These are phyloP conservation scores for Epichloe coenophiala DNA, from an alignment of 2,329 filamentous ascomycete genomes.

Conservation along the genomic window DNA sequence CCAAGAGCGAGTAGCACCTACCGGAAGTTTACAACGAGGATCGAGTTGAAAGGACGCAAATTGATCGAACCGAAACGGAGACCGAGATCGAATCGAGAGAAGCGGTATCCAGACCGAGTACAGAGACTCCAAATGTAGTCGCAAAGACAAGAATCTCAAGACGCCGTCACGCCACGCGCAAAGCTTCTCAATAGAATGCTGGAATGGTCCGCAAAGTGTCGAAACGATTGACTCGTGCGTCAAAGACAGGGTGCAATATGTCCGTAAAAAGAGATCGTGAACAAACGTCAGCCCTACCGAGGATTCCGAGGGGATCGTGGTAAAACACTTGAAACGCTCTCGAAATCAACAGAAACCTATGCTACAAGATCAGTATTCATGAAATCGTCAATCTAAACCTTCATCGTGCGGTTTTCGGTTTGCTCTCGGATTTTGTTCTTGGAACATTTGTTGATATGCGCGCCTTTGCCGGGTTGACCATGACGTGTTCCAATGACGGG, in stretches of 20 bases:
- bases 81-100: constrained; percentile 21
- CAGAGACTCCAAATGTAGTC: constrained; percentile 24
- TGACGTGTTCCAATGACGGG: neutral
- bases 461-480: neutral
- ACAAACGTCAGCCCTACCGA: constrained; percentile 22
- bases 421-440: neutral
- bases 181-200: constrained; percentile 19
- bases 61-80: constrained; percentile 16
- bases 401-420: neutral
- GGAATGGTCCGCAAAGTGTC: constrained; percentile 10
- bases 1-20: constrained; percentile 5
- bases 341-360: constrained; percentile 27
- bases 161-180: constrained; percentile 27
- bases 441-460: neutral
- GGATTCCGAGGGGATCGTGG: constrained; percentile 28
- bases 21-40: constrained; percentile 1
- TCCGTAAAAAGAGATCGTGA: constrained; percentile 12
- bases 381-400: neutral
- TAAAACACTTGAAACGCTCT: constrained; percentile 25
- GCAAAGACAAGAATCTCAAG: constrained; percentile 23
- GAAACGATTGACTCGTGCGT: constrained; percentile 7
- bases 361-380: constrained; percentile 12
- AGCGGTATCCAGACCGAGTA: constrained; percentile 23
- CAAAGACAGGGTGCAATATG: constrained; percentile 13
- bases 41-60: constrained; percentile 15